Conservation (phyloP, 371 early-diverging fungal species). For the Neoconidiobolus thromboides region DNA sequence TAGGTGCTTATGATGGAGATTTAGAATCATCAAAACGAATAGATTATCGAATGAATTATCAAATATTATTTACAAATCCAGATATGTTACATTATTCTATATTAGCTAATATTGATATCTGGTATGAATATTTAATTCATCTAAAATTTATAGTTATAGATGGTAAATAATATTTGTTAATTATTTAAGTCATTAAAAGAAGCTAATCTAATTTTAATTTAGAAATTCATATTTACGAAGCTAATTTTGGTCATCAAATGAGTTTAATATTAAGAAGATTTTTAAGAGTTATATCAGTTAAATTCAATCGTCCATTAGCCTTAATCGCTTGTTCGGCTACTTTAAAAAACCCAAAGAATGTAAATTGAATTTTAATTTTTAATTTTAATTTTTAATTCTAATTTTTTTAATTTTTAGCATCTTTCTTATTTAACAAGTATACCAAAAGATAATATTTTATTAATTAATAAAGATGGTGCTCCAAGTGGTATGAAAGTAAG, state of each 20-base stretch:
- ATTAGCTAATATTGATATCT: slow-evolving; percentile 32
- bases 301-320: slow-evolving; percentile 9
- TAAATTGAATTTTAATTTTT: slow-evolving; percentile 1
- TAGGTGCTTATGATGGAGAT: slow-evolving; percentile 26
- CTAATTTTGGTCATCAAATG: slow-evolving; percentile 43
- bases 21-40: slow-evolving; percentile 20
- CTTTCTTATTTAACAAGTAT: not conserved
- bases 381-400: not conserved
- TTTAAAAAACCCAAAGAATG: slow-evolving; percentile 25
- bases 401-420: not conserved
- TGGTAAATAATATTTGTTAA: slow-evolving; percentile 18
- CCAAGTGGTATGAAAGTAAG: not conserved
- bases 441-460: not conserved
- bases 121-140: slow-evolving; percentile 28
- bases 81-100: slow-evolving; percentile 62
- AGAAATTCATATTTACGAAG: slow-evolving; percentile 55
- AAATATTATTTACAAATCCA: slow-evolving; percentile 59
- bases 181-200: not conserved
- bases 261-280: slow-evolving; percentile 44
- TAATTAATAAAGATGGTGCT: not conserved
- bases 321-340: slow-evolving; percentile 44
- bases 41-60: slow-evolving; percentile 21
- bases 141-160: slow-evolving; percentile 50
- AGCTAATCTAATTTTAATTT: not conserved
- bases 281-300: slow-evolving; percentile 23